Evolutionary conservation across 163 green algal genomes (phyloP).

Genomic region (Prototheca cutis): DNA sequence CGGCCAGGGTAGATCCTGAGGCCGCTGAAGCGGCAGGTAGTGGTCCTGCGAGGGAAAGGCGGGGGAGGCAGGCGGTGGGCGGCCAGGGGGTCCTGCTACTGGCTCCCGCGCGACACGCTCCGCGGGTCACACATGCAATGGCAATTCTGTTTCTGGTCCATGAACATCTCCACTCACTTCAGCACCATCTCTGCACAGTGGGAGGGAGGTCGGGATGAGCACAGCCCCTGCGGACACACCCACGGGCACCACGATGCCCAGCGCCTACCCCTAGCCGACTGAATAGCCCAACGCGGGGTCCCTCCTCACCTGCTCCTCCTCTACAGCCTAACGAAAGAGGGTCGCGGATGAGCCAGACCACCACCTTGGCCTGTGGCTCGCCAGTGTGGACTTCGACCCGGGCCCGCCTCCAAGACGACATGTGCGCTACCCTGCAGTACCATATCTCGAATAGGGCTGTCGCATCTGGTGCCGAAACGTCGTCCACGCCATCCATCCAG

Average conservation of each 20-base stretch:
- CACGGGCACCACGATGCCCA: too few species aligned
- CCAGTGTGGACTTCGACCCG: background rate
- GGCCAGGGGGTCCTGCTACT: background rate
- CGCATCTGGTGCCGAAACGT: too few species aligned
- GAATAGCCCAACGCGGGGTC: too few species aligned
- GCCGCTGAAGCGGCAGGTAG: conserved; percentile 92
- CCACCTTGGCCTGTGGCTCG: background rate
- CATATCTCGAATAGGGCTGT: too few species aligned
- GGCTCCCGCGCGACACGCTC: background rate
- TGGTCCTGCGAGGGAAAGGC: conserved; percentile 59
- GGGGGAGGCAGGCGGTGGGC: background rate
- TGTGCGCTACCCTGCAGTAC: too few species aligned
- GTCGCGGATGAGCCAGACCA: background rate
- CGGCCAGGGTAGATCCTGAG: conserved; percentile 93
- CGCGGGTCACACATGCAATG: too few species aligned
- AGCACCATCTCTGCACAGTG: conserved; percentile 16
- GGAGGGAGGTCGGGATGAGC: background rate
- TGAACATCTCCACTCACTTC: too few species aligned
- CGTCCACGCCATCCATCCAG: too few species aligned
- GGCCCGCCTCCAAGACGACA: background rate
- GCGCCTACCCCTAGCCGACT: too few species aligned
- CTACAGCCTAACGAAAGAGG: background rate
- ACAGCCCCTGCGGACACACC: too few species aligned
- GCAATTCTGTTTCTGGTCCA: too few species aligned
- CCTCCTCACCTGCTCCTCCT: background rate